Base-by-base conservation (phyloP, 129 eudicot genomes). In the Dittrichia graveolens region DNA sequence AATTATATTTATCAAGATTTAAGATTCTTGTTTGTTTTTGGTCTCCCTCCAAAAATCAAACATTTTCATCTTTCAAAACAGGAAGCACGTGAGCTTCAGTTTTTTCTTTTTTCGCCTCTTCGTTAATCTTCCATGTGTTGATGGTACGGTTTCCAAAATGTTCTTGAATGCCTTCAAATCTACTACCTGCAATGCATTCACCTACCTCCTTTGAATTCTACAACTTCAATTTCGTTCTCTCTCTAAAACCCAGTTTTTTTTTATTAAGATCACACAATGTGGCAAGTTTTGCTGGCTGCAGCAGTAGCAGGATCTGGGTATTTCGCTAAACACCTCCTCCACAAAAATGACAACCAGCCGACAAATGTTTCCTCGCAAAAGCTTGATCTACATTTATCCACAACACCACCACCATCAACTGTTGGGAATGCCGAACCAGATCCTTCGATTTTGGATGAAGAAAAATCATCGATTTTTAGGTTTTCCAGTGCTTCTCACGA, bases 271-370 rank as follows among this genome's bases (percentile, higher is more conserved):
- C 73, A 71, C 63, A 64, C 71, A 68, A 93, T 89, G 98, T 93
- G 98, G 96, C 98, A 87, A 80, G 81, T 87, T 49, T n/a, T 84
- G 67, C n/a, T 87, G 38, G 96, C 88, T 7, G 98, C 98, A 56
- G 89, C 98, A 9, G 71, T 83, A 14, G 96, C 98, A 69, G 96
- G 95, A 78, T 93, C 96, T 61, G 95, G 96, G 46, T 60, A 85
- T 77, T 62, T 83, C 44, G 87, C 96, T 62, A 93, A 85, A 76
- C 83, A 76, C 37, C 47, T 93, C 19, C 78, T 75, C 42, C 16
- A 72, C 64, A 74, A 58, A 50, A 45, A 75, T 41, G 80, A 73
- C 15, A 5, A 31, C 43, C 19, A 82, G 58, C 78, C 82, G 80
- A 56, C 16, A 43, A 72, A 67, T 57, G 24, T 5, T 57, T 69